Conservation (phyloP, 176 grass and related monocot genomes). For the Avena atlantica region DNA sequence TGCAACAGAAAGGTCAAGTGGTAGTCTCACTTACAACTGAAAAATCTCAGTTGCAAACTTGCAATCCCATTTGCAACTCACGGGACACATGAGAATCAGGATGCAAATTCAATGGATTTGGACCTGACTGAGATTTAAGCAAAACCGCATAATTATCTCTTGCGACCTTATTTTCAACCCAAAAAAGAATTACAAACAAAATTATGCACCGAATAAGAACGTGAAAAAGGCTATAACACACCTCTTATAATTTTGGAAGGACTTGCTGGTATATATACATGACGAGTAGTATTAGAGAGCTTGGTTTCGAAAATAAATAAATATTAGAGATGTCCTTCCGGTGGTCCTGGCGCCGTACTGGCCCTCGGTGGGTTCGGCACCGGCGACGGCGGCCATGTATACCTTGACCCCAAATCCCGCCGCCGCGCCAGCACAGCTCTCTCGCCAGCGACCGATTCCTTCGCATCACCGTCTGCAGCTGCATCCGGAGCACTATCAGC, state of each 20-base stretch:
- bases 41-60: no score
- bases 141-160: no score
- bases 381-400: neutral
- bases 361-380: neutral
- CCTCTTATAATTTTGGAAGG: neutral
- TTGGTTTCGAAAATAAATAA: neutral
- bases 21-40: no score
- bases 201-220: no score
- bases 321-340: neutral
- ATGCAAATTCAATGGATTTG: no score
- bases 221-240: no score
- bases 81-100: no score
- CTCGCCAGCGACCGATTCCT: neutral
- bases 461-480: neutral
- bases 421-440: neutral
- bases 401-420: slow-evolving; percentile 14
- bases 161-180: no score
- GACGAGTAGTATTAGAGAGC: neutral
- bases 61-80: no score
- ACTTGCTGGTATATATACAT: neutral
- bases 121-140: no score
- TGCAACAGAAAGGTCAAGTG: no score
- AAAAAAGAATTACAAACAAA: no score
- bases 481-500: neutral
- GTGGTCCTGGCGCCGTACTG: neutral